Conservation (phyloP, 257 asterid species). For the Plectranthus barbatus region DNA sequence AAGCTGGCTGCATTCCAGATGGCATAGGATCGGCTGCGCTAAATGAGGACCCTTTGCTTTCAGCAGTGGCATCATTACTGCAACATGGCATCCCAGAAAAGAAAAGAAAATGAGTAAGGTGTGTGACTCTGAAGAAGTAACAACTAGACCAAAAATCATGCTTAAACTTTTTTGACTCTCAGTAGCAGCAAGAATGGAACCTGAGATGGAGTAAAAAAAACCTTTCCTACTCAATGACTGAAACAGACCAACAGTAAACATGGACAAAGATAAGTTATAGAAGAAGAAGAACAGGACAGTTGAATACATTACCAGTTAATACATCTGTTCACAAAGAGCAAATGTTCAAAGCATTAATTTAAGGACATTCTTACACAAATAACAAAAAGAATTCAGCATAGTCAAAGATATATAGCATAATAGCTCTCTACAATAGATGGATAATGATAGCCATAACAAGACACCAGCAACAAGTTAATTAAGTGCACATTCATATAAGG, state of each 20-base stretch:
- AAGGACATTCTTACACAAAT: constrained; percentile 1
- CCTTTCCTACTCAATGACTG: neutral
- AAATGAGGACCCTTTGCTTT: constrained; percentile 33
- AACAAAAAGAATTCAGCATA: neutral
- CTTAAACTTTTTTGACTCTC: neutral
- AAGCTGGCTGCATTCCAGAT: constrained; percentile 35
- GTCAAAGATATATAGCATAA: neutral
- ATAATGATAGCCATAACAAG: neutral
- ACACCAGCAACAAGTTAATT: neutral
- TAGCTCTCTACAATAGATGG: neutral
- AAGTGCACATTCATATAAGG: neutral
- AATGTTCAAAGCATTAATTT: neutral
- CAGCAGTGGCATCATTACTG: constrained; percentile 49
- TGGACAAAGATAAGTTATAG: neutral
- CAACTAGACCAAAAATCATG: neutral
- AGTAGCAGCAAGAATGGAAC: neutral
- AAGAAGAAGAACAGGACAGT: neutral
- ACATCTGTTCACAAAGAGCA: neutral
- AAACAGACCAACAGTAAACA: neutral
- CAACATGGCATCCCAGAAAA: constrained; percentile 14
- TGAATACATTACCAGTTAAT: neutral
- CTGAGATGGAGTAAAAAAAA: neutral
- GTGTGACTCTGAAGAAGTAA: neutral
- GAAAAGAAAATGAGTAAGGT: constrained; percentile 1
- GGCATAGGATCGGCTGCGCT: constrained; percentile 34